These are phyloP conservation scores for Wickerhamomyces sp. DNA, from an alignment of 1,139 yeast genomes.

Conservation along the genomic window DNA sequence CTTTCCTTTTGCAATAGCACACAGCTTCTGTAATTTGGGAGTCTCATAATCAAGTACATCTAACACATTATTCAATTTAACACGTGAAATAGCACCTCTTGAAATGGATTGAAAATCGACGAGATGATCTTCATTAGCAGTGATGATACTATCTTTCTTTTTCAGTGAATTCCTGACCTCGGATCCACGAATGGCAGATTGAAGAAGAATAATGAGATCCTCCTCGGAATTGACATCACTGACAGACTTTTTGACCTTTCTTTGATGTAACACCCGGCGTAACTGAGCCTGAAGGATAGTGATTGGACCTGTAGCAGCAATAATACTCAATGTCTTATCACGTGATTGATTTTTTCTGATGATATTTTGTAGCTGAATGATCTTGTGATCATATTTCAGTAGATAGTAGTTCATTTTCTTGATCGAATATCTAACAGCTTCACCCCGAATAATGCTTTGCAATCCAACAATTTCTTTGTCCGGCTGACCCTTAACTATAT, in stretches of 20 bases:
- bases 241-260: constrained; percentile 14
- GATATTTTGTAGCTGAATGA: constrained; percentile 30
- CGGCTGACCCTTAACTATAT: constrained; percentile 9
- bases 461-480: constrained; percentile 7
- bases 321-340: constrained; percentile 1
- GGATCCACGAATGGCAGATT: constrained; percentile 25
- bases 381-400: constrained; percentile 25
- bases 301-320: constrained; percentile 10
- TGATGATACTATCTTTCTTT: constrained; percentile 10
- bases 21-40: constrained; percentile 24
- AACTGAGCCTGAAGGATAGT: constrained; percentile 16
- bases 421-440: constrained; percentile 11
- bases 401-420: constrained; percentile 22
- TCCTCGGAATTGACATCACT: constrained; percentile 20
- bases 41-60: constrained; percentile 18
- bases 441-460: constrained; percentile 20
- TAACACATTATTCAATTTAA: constrained; percentile 26
- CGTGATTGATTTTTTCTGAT: constrained; percentile 25
- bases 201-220: constrained; percentile 20
- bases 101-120: constrained; percentile 45
- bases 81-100: constrained; percentile 49
- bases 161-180: constrained; percentile 13
- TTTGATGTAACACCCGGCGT: constrained; percentile 16
- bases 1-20: constrained; percentile 29
- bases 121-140: constrained; percentile 8